These are phyloP conservation scores for Coriolopsis trogii DNA, from an alignment of 1,284 basidiomycete species.

Conservation along the genomic window DNA sequence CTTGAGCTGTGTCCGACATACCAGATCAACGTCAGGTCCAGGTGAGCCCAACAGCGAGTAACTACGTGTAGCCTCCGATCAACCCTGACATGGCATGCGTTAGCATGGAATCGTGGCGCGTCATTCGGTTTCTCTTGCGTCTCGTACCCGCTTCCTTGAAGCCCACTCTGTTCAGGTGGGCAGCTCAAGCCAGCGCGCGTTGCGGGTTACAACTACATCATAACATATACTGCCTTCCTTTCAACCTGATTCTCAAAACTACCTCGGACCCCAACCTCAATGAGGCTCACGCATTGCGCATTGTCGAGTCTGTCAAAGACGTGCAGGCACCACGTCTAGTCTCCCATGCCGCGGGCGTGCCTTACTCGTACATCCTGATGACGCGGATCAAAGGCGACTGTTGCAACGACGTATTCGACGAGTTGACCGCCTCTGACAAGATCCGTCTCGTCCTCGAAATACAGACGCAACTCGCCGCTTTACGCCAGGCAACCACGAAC, in stretches of 20 bases:
- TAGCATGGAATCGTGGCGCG: too few relatives aligned
- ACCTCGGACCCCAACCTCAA: background rate
- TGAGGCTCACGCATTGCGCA: background rate
- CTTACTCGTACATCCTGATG: conserved; percentile 5
- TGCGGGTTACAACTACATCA: too few relatives aligned
- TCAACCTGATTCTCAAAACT: background rate
- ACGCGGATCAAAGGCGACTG: conserved; percentile 12
- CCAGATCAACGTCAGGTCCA: too few relatives aligned
- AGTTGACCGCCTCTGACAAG: conserved; percentile 12
- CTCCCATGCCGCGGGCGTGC: too few relatives aligned
- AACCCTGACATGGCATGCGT: too few relatives aligned
- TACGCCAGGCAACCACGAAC: background rate
- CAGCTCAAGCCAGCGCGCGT: too few relatives aligned
- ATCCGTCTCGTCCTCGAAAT: conserved; percentile 3
- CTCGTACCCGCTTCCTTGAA: too few relatives aligned
- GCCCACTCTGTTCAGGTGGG: too few relatives aligned
- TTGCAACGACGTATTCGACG: conserved; percentile 6
- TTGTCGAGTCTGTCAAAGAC: background rate
- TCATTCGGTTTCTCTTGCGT: too few relatives aligned
- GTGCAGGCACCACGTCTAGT: background rate
- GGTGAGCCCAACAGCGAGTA: too few relatives aligned
- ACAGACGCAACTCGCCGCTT: background rate
- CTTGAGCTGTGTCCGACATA: too few relatives aligned
- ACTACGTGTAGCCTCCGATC: too few relatives aligned
- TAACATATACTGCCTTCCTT: background rate